Conservation (phyloP, 305 asterid genomes). For the Fraxinus albicans region DNA sequence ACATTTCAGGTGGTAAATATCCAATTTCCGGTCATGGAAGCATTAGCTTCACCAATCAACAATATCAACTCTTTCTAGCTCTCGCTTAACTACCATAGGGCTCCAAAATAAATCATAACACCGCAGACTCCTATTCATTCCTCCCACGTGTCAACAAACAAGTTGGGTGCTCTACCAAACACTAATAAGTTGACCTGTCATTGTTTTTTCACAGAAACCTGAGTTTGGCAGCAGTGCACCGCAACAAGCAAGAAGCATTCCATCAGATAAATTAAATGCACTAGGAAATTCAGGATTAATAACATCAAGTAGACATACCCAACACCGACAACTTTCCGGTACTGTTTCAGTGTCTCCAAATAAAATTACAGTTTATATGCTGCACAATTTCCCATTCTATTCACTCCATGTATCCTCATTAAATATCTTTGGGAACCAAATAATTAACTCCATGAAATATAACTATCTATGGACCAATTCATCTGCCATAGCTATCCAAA, state of each 20-base stretch:
- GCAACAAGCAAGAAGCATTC: not conserved
- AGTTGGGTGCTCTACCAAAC: not conserved
- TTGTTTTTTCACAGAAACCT: not conserved
- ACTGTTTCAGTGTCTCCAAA: not conserved
- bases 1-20: not conserved
- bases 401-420: not conserved
- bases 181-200: not conserved
- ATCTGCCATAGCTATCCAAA: not conserved
- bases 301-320: not conserved
- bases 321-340: not conserved
- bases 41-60: not conserved
- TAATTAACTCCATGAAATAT: not conserved
- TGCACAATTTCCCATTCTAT: not conserved
- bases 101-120: not conserved
- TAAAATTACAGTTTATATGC: not conserved
- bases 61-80: not conserved
- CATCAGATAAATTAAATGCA: not conserved
- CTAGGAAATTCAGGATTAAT: not conserved
- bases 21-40: not conserved
- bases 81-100: not conserved
- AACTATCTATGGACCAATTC: not conserved
- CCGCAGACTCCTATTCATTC: not conserved
- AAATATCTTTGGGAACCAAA: not conserved
- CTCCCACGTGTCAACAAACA: not conserved
- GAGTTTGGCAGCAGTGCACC: not conserved